Percentiles rank a stretch among this genome's conserved stretches.
Conservation (phyloP, 2,329 filamentous ascomycete genomes). For the Shiraia bambusicola region DNA sequence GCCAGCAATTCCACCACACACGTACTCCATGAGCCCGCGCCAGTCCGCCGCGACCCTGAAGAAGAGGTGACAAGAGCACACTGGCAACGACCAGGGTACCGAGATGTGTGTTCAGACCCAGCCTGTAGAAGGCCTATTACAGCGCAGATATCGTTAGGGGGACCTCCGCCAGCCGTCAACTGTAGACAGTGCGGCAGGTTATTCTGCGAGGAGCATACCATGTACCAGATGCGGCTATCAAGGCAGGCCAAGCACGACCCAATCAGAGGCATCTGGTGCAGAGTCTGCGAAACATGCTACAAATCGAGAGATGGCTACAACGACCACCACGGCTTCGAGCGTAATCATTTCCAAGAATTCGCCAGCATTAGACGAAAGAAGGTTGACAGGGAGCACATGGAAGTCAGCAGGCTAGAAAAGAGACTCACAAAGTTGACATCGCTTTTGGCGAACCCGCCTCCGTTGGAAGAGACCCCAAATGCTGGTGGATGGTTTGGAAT, state of each 20-base stretch:
- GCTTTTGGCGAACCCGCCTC: constrained; percentile 72
- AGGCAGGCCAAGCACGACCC: constrained; percentile 87
- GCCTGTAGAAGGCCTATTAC: constrained; percentile 61
- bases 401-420: constrained; percentile 88
- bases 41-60: constrained; percentile 68
- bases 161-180: constrained; percentile 82
- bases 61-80: constrained; percentile 84
- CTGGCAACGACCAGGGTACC: constrained; percentile 76
- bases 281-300: constrained; percentile 98
- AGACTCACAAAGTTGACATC: constrained; percentile 86
- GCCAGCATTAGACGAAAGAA: constrained; percentile 68
- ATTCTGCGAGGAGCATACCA: constrained; percentile 96
- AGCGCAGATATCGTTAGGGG: constrained; percentile 66
- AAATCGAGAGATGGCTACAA: constrained; percentile 96
- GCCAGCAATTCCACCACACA: constrained; percentile 35
- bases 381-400: constrained; percentile 82
- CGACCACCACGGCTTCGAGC: constrained; percentile 71
- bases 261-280: constrained; percentile 84
- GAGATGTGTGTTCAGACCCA: constrained; percentile 85
- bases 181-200: constrained; percentile 89
- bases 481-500: constrained; percentile 58
- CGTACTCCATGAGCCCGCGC: constrained; percentile 35
- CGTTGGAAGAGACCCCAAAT: constrained; percentile 58
- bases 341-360: constrained; percentile 75
- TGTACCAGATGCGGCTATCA: constrained; percentile 99